These are phyloP conservation scores for Aquilaria agallochum DNA, from an alignment of 441 rosid genomes.

Conservation along the genomic window DNA sequence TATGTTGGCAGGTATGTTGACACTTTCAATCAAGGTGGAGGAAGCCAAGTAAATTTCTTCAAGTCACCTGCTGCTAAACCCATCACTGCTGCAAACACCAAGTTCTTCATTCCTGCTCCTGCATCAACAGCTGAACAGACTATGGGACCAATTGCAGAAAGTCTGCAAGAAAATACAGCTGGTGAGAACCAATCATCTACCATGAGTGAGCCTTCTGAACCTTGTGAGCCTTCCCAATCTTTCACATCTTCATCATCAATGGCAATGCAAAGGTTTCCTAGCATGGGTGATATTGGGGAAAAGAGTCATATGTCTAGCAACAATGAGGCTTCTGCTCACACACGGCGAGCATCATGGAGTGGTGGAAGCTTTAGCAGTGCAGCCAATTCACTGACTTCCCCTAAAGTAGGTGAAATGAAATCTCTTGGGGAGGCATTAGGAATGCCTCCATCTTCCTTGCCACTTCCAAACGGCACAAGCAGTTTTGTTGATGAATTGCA, in stretches of 20 bases:
- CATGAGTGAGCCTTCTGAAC: constrained; percentile 1
- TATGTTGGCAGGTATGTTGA: constrained; percentile 33
- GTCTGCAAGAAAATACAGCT: constrained; percentile 14
- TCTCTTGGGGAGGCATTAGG: constrained; percentile 35
- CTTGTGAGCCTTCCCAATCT: constrained; percentile 2
- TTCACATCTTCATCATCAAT: constrained; percentile 11
- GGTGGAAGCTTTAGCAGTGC: constrained; percentile 48
- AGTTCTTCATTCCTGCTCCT: constrained; percentile 35
- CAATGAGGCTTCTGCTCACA: constrained; percentile 32
- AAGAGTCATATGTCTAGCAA: constrained; percentile 20
- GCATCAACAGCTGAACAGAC: constrained; percentile 24
- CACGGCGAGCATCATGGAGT: constrained; percentile 94
- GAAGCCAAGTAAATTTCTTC: constrained; percentile 28
- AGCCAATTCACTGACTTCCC: constrained; percentile 13
- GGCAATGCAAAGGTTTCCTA: constrained; percentile 64
- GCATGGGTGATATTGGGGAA: constrained; percentile 61
- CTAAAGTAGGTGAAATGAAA: constrained; percentile 23
- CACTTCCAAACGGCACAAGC: constrained; percentile 30
- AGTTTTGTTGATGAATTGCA: constrained; percentile 80
- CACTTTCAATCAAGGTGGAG: constrained; percentile 41
- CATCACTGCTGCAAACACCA: constrained; percentile 23
- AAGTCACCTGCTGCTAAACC: constrained; percentile 35
- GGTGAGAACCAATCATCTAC: constrained; percentile 19
- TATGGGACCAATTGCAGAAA: constrained; percentile 21
- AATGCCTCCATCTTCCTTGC: constrained; percentile 37